phyloP scores from a whole-genome alignment of 2,329 filamentous ascomycete species.

The Exophiala bonariae region DNA sequence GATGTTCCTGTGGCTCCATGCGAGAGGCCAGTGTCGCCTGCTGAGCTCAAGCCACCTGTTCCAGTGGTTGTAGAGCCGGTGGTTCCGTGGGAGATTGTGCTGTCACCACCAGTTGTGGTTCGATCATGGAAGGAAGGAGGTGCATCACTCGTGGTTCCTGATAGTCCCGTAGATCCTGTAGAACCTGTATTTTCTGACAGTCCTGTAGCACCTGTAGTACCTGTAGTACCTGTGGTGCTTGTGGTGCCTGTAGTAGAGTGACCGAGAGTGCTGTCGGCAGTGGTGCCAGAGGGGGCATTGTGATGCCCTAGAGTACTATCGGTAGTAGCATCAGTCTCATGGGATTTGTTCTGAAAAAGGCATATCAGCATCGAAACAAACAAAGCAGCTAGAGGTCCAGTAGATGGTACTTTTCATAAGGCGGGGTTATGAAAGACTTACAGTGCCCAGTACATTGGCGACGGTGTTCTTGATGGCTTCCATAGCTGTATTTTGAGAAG shows the following conservation, averaged over 20 bases:
- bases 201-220: neutral
- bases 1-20: neutral
- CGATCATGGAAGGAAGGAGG: neutral
- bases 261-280: neutral
- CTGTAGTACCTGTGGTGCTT: neutral
- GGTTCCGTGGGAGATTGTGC: neutral
- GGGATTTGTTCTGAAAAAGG: too few species aligned
- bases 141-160: neutral
- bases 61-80: neutral
- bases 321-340: too few species aligned
- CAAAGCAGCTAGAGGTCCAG: too few species aligned
- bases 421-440: too few species aligned
- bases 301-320: too few species aligned
- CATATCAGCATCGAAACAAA: too few species aligned
- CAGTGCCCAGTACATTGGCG: conserved; percentile 11
- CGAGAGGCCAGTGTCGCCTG: neutral
- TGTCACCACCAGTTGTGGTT: neutral
- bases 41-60: neutral
- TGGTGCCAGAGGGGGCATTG: too few species aligned
- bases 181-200: too few species aligned
- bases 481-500: conserved; percentile 5
- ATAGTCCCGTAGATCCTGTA: too few species aligned
- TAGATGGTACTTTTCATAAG: too few species aligned
- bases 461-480: conserved; percentile 18
- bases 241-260: conserved; percentile 3